A percentile compares a stretch with the other conserved stretches of the same genome.
phyloP scores from a whole-genome alignment of 108 stramenopile species.

The Fragilaria radians region DNA sequence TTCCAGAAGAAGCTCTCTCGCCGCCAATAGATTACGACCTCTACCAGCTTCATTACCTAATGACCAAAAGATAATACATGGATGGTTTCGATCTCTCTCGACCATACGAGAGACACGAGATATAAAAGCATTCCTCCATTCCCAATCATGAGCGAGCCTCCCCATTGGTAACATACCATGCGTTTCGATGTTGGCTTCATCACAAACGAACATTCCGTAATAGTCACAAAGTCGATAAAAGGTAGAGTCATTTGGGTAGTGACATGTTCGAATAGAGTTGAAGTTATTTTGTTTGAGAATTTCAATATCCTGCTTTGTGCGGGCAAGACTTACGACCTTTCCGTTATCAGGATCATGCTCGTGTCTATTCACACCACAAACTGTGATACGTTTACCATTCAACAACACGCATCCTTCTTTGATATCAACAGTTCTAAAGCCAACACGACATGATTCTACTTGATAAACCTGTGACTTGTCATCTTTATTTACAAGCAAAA shows the following conservation, averaged over 20 bases:
- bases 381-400: slow-evolving; percentile 50
- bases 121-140: slow-evolving; percentile 68
- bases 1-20: slow-evolving; percentile 40
- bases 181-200: slow-evolving; percentile 97
- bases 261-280: slow-evolving; percentile 91
- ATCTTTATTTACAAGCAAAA: slow-evolving; percentile 19
- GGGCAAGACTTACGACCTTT: slow-evolving; percentile 60
- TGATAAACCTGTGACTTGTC: slow-evolving; percentile 22
- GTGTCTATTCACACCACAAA: slow-evolving; percentile 91
- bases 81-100: slow-evolving; percentile 83
- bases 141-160: slow-evolving; percentile 53
- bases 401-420: slow-evolving; percentile 29
- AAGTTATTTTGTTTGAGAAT: slow-evolving; percentile 87
- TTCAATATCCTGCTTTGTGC: slow-evolving; percentile 61
- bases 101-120: slow-evolving; percentile 78
- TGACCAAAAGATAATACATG: slow-evolving; percentile 87
- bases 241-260: slow-evolving; percentile 88
- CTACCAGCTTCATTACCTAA: slow-evolving; percentile 92
- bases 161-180: slow-evolving; percentile 85
- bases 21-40: slow-evolving; percentile 52
- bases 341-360: slow-evolving; percentile 88
- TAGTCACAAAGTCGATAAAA: slow-evolving; percentile 91
- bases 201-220: slow-evolving; percentile 89
- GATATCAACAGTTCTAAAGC: slow-evolving; percentile 71
- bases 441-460: slow-evolving; percentile 77